Evolutionary conservation across 2,329 filamentous ascomycete species (phyloP).

Genomic region (Stachybotrys echinatus): DNA sequence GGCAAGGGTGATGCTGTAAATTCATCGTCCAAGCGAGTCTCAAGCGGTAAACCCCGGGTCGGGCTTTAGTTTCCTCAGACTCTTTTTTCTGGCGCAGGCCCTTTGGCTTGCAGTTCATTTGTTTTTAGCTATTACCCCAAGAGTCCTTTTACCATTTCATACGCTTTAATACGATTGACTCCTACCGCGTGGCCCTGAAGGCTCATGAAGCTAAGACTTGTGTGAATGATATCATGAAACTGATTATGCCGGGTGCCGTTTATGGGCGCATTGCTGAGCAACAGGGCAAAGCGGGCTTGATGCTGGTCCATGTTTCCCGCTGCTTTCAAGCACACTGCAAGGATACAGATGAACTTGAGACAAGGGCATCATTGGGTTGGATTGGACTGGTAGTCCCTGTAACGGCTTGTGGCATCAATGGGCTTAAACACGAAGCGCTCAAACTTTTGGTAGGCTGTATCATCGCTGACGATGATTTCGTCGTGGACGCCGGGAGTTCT

Average conservation of each 20-base stretch:
- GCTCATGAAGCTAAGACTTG: too few relatives aligned
- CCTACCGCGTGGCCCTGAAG: too few relatives aligned
- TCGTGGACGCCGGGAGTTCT: slow-evolving; percentile 53
- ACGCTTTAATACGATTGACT: slow-evolving; percentile 1
- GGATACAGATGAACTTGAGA: too few relatives aligned
- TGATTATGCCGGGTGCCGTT: too few relatives aligned
- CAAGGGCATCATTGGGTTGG: too few relatives aligned
- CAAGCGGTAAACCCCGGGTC: not conserved
- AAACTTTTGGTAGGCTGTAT: slow-evolving; percentile 51
- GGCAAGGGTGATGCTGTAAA: not conserved
- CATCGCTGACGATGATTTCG: slow-evolving; percentile 32
- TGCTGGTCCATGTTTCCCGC: too few relatives aligned
- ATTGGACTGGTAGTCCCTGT: too few relatives aligned
- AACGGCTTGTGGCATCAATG: not conserved
- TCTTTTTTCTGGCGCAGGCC: not conserved
- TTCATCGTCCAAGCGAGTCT: not conserved
- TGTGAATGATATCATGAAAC: too few relatives aligned
- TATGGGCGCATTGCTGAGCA: too few relatives aligned
- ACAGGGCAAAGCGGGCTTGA: too few relatives aligned
- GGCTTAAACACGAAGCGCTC: slow-evolving; percentile 43
- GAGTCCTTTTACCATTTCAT: slow-evolving; percentile 2
- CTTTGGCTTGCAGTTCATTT: not conserved
- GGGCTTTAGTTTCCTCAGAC: not conserved
- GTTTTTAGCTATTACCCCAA: slow-evolving; percentile 2
- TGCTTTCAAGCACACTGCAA: too few relatives aligned